These are phyloP conservation scores for Albugo candida DNA, from an alignment of 352 stramenopile genomes.

Conservation along the genomic window DNA sequence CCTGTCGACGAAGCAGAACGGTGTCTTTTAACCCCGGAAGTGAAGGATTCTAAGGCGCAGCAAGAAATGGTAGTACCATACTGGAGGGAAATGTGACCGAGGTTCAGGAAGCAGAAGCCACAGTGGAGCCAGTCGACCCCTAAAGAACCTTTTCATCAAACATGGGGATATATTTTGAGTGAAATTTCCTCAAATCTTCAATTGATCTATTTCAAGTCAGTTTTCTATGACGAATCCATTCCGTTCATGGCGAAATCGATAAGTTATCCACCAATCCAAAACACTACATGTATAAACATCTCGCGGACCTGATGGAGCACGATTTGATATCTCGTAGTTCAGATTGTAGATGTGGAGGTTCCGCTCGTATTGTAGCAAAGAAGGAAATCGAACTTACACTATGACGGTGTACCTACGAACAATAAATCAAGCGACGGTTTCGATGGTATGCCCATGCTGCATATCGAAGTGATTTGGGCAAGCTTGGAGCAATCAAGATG, in stretches of 20 bases:
- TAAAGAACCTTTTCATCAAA: no score
- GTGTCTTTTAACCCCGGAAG: background rate
- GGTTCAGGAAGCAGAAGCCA: background rate
- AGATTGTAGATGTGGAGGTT: background rate
- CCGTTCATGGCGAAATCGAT: background rate
- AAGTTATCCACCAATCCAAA: background rate
- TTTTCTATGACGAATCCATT: background rate
- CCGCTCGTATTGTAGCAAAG: background rate
- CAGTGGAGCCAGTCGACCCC: background rate
- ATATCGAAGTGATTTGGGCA: constrained; percentile 3
- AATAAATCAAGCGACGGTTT: constrained; percentile 7
- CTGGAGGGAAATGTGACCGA: background rate
- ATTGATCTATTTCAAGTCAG: background rate
- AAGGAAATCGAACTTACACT: background rate
- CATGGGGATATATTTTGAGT: background rate
- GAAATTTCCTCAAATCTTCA: background rate
- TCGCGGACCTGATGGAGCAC: background rate
- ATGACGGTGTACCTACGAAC: background rate
- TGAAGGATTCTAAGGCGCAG: background rate
- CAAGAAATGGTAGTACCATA: background rate
- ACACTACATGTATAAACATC: background rate
- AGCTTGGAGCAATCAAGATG: background rate
- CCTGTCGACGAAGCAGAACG: background rate
- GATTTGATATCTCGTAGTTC: background rate
- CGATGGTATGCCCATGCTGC: constrained; percentile 10